A percentile compares a stretch with the other conserved stretches of the same genome.
Conservation (phyloP, 177 flowering plant genomes). For the Vitis hybrid region DNA sequence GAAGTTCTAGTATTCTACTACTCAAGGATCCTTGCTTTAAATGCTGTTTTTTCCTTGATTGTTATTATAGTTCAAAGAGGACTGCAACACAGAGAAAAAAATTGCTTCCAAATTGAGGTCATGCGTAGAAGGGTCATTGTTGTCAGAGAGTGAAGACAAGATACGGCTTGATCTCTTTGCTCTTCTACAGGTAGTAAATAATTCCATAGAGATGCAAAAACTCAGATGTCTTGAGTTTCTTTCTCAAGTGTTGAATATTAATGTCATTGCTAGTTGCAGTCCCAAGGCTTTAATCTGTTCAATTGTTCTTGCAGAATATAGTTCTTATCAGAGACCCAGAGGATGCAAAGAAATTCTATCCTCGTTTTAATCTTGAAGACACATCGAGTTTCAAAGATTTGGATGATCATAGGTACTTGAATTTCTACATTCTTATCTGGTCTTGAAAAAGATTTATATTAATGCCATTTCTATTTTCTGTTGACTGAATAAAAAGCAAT, state of each 20-base stretch:
- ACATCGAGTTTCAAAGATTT: conserved; percentile 79
- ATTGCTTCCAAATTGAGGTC: conserved; percentile 70
- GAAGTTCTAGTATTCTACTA: not conserved
- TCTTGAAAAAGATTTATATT: not conserved
- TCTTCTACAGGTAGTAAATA: conserved; percentile 56
- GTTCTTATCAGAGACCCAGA: conserved; percentile 92
- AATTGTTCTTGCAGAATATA: conserved; percentile 62
- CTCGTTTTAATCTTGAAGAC: conserved; percentile 94
- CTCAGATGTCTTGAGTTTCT: not conserved
- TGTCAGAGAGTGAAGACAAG: conserved; percentile 59
- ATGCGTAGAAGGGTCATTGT: conserved; percentile 41
- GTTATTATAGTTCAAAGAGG: conserved; percentile 77
- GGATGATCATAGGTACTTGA: conserved; percentile 82
- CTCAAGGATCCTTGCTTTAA: not conserved
- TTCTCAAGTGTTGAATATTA: not conserved
- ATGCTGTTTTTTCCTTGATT: not conserved
- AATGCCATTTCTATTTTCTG: not conserved
- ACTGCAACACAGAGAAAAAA: conserved; percentile 91
- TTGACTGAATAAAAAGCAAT: not conserved
- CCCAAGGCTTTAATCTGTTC: conserved; percentile 2
- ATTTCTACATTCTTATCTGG: not conserved
- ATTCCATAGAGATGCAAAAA: not conserved
- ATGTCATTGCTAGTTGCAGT: not conserved
- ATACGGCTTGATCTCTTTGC: conserved; percentile 63
- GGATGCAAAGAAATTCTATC: conserved; percentile 77